These are phyloP conservation scores for Cucurbita argyrosperma DNA, from an alignment of 306 rosid genomes.

Conservation along the genomic window DNA sequence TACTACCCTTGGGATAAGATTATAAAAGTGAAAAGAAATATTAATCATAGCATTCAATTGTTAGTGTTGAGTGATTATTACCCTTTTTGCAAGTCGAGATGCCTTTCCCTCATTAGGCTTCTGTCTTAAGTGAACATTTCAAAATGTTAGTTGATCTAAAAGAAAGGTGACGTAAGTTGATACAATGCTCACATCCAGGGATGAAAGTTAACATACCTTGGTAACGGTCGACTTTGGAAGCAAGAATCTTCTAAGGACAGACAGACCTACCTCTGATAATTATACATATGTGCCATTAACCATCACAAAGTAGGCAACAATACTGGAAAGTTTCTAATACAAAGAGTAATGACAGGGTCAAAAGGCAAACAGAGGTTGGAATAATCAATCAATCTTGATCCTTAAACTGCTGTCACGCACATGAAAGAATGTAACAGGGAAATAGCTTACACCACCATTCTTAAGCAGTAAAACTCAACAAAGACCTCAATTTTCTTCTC, in stretches of 20 bases:
- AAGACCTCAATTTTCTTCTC: background rate
- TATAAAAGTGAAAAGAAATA: background rate
- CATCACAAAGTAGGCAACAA: background rate
- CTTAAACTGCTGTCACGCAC: background rate
- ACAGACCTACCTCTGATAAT: constrained; percentile 81
- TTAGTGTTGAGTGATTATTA: constrained; percentile 18
- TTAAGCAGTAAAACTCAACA: background rate
- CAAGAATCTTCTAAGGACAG: constrained; percentile 81
- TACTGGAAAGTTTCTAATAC: background rate
- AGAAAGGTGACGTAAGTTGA: constrained; percentile 11
- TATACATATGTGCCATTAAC: constrained; percentile 14
- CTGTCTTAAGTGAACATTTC: constrained; percentile 58
- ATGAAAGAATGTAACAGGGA: background rate
- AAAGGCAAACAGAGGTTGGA: background rate
- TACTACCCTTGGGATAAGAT: background rate
- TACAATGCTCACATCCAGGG: constrained; percentile 5
- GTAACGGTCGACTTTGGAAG: constrained; percentile 36
- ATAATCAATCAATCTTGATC: background rate
- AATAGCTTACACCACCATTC: background rate
- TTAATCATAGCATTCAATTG: background rate
- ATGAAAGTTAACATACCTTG: constrained; percentile 46
- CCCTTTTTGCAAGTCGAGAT: constrained; percentile 83
- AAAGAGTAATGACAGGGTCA: background rate
- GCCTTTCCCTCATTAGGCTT: constrained; percentile 56
- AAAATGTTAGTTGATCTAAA: constrained; percentile 24